Percentiles rank a stretch among this genome's conserved stretches.
phyloP scores from a whole-genome alignment of 495 filamentous ascomycete species.

The Hypomontagnella monticulosa region DNA sequence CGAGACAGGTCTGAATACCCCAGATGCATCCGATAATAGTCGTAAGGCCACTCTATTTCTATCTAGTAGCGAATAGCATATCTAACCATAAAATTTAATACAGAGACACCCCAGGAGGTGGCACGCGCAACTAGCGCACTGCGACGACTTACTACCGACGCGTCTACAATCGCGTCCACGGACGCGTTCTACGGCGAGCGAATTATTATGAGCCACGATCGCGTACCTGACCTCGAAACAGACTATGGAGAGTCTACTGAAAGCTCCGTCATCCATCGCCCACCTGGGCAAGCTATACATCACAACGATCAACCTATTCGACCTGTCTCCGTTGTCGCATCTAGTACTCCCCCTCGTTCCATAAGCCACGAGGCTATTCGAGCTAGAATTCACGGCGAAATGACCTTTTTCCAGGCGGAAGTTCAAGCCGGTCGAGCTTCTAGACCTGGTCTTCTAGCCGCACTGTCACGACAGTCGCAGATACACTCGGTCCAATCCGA shows the following conservation, averaged over 20 bases:
- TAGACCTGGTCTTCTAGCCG: background rate
- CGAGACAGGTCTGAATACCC: background rate
- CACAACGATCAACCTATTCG: conserved; percentile 3
- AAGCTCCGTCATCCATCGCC: background rate
- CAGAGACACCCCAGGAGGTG: background rate
- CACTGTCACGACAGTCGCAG: background rate
- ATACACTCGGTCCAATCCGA: conserved; percentile 8
- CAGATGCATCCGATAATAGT: background rate
- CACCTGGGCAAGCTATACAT: background rate
- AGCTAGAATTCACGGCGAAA: conserved; percentile 18
- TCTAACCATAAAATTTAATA: background rate
- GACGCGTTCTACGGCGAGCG: background rate
- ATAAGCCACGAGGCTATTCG: conserved; percentile 17
- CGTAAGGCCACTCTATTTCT: background rate
- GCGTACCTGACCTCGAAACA: background rate
- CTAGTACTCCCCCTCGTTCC: conserved; percentile 21
- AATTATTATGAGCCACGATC: background rate
- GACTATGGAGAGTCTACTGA: background rate
- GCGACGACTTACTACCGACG: background rate
- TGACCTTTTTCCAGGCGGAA: conserved; percentile 15
- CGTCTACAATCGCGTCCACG: background rate
- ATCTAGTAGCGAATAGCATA: background rate
- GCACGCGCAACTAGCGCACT: background rate
- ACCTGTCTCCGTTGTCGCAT: conserved; percentile 5
- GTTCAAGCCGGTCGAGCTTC: background rate